These are phyloP conservation scores for Coleophoma crateriformis DNA, from an alignment of 2,329 filamentous ascomycete species.

Conservation along the genomic window DNA sequence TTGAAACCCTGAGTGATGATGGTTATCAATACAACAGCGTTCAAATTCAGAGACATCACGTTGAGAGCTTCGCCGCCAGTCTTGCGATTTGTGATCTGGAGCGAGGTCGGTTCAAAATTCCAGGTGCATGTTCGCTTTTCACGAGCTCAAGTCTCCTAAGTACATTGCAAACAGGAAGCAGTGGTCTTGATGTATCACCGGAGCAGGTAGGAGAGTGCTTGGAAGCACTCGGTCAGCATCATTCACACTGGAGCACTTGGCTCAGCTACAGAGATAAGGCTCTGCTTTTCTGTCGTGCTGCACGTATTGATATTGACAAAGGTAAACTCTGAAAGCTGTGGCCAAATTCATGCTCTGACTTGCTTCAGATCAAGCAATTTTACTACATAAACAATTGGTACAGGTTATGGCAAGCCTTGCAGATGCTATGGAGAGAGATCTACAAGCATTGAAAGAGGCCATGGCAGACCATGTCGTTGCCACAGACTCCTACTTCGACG, in stretches of 20 bases:
- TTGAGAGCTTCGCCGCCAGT: constrained; percentile 53
- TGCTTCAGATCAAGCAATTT: constrained; percentile 22
- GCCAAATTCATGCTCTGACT: constrained; percentile 7
- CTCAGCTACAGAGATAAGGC: constrained; percentile 57
- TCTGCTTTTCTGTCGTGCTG: constrained; percentile 55
- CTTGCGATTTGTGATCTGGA: constrained; percentile 59
- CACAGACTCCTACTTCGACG: constrained; percentile 18
- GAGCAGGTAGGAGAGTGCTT: constrained; percentile 43
- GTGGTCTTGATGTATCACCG: constrained; percentile 17
- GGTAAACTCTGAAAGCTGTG: constrained; percentile 25
- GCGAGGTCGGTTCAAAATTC: constrained; percentile 42
- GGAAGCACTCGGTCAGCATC: constrained; percentile 43
- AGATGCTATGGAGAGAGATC: constrained; percentile 14
- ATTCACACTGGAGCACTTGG: constrained; percentile 60
- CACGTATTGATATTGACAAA: constrained; percentile 51
- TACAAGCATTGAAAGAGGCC: constrained; percentile 13
- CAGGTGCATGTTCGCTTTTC: constrained; percentile 44
- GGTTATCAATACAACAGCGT: constrained; percentile 21
- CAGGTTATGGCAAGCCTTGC: constrained; percentile 22
- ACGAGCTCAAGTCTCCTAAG: constrained; percentile 22
- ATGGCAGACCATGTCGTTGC: constrained; percentile 13
- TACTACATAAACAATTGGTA: constrained; percentile 20
- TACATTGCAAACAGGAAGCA: constrained; percentile 29
- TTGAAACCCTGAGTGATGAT: constrained; percentile 21
- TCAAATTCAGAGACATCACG: constrained; percentile 36